Evolutionary conservation across 1,284 basidiomycete genomes (phyloP), one percentile per base, ranked within the genome.

Genomic region (Puccinia hordei): DNA sequence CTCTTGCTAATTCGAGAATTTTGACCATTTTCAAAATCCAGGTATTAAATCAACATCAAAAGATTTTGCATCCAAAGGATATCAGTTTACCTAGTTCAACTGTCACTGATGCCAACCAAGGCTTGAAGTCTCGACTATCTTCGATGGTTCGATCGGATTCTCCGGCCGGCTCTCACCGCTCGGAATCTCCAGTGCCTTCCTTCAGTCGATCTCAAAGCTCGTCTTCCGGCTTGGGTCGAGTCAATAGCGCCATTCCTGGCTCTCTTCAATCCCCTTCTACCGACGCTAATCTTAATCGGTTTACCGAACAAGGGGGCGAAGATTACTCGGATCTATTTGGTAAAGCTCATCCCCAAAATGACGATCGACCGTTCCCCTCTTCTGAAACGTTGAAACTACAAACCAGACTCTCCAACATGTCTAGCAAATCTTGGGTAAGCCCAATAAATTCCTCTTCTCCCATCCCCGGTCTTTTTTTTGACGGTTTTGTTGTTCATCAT

Each of bases 351-450:
- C 83, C 30, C 57, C 27, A 66, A 51, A 27, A 66, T 46, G 79
- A 79, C 24, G 59, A 41, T 12, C 59, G 46, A 1, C 59, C 71
- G n/a, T 22, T 46, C 44, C 35, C 66, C 41, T 76, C 78, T 44
- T 46, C 66, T 49, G 84, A 91, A 90, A 81, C 79, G 0, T 84
- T 95, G 69, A 91, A 94, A 84, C 88, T 98, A 77, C 93, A 91
- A 82, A 93, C 93, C 0, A 87, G 92, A 75, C 86, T 95, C 59
- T 80, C 78, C 17, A 80, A 80, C 44, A 73, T 80, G 69, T 94
- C 93, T 30, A 94, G 92, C 85, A 91, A 90, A 85, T 93, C 93
- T 30, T 95, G 93, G 93, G 91, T 92, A 84, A 24, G 89, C 84
- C 27, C 33, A n/a, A n/a, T n/a, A n/a, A n/a, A n/a, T 53, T 35